Evolutionary conservation across 441 rosid genomes (phyloP).

Genomic region (Arabidopsis hybrid): DNA sequence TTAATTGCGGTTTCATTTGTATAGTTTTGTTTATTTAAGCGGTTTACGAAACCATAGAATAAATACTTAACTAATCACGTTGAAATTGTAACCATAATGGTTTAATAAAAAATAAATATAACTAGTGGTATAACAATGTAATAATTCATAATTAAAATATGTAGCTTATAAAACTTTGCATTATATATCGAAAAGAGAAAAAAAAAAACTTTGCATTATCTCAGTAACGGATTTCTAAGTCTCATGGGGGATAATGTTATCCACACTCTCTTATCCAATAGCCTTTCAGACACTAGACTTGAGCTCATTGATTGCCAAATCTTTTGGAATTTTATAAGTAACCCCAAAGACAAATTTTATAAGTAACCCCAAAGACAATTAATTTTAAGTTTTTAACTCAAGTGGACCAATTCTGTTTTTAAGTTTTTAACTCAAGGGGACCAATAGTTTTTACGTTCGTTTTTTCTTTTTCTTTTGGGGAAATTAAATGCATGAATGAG

Average conservation of each 20-base stretch:
- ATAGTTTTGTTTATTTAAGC: neutral
- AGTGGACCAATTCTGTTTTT: neutral
- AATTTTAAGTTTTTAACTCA: neutral
- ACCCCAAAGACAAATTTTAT: neutral
- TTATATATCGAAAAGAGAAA: too few relatives aligned
- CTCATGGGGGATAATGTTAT: constrained; percentile 34
- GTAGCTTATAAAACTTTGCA: too few relatives aligned
- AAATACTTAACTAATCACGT: constrained; percentile 4
- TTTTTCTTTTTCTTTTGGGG: neutral
- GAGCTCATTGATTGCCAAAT: constrained; percentile 31
- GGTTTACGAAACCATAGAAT: neutral
- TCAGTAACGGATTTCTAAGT: constrained; percentile 16
- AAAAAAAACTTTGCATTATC: neutral
- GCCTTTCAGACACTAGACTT: constrained; percentile 18
- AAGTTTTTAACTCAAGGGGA: neutral
- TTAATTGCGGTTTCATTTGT: neutral
- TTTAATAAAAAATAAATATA: neutral
- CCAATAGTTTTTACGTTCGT: neutral
- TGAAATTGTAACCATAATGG: neutral
- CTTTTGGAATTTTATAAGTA: neutral
- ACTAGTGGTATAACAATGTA: constrained; percentile 16
- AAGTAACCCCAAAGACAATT: neutral
- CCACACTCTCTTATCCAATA: constrained; percentile 30
- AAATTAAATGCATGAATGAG: constrained; percentile 17
- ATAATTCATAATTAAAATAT: neutral